Evolutionary conservation across 805 yeast genomes (phyloP), one percentile per base, ranked within the genome.

Genomic region (Lipomyces chichibuensis): DNA sequence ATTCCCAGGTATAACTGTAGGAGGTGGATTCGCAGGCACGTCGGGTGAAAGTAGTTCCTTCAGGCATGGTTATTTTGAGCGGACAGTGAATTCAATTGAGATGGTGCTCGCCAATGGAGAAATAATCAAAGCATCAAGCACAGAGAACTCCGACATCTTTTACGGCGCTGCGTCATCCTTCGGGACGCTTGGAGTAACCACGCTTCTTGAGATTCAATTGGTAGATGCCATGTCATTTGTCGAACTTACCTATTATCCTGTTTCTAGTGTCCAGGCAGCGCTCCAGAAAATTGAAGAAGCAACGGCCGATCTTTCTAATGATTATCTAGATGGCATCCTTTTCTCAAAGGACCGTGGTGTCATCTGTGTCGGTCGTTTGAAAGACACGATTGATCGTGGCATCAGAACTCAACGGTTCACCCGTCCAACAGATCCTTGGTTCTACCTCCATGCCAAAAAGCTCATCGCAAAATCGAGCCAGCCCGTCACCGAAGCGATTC

Each of bases 11-110:
- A 56, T 56, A 56, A 56, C 59, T 32, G 59, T 17, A 11, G 59
- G 59, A 56, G 59, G 59, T 56, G 59, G 59, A 20, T 56, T 56
- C 14, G 59, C 59, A 11, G 59, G 59, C 59, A 56, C 59, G 11
- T 32, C 46, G 25, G 59, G 59, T 7, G 59, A 56, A 32, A 56
- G 59, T 52, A 56, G 59, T 23, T 56, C 59, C 17, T 56, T 56
- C 51, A 27, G 52, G 13, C 14, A 56, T 37, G 59, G 59, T 5
- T 56, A 32, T 13, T 56, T 56, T 37, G 59, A 56, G 3, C 59
- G 59, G 25, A 56, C 59, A 13, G 46, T 56, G n/a, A 56, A 56
- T 23, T 23, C 46, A 23, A 56, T 56, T 56, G 59, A 56, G n/a
- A 56, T 56, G 17, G 51, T 56, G 25, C 59, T 56, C 17, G 46